These are phyloP conservation scores for Vanderwaltozyma yarrowii DNA, from an alignment of 805 yeast species.

Conservation along the genomic window DNA sequence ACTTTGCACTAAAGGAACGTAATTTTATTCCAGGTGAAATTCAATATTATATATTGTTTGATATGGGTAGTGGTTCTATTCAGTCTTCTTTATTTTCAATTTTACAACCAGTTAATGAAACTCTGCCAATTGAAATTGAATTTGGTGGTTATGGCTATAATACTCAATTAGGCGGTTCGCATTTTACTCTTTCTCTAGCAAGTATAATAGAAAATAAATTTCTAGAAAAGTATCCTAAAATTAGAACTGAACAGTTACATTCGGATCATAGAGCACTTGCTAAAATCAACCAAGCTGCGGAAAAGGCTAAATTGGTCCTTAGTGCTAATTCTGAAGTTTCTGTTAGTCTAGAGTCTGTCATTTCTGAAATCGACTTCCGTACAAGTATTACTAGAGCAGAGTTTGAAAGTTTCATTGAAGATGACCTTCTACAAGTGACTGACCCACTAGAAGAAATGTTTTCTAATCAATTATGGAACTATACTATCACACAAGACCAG, in stretches of 20 bases:
- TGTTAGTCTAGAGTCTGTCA: conserved; percentile 67
- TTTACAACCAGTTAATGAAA: conserved; percentile 33
- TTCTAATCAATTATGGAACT: conserved; percentile 23
- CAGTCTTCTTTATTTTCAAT: conserved; percentile 73
- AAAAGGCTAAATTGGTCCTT: conserved; percentile 74
- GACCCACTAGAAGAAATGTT: conserved; percentile 49
- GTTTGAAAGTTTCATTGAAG: conserved; percentile 43
- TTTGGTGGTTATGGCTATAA: conserved; percentile 67
- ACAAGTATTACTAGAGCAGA: conserved; percentile 64
- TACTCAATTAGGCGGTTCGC: conserved; percentile 63
- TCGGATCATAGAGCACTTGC: conserved; percentile 49
- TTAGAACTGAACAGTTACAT: conserved; percentile 32
- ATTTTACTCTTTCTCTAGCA: conserved; percentile 56
- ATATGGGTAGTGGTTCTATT: conserved; percentile 89
- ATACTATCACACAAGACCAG: conserved; percentile 27
- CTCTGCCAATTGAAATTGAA: conserved; percentile 38
- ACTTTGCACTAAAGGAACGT: conserved; percentile 42
- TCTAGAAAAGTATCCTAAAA: conserved; percentile 33
- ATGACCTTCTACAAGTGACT: conserved; percentile 33
- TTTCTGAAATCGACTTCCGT: conserved; percentile 65
- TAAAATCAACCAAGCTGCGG: conserved; percentile 71
- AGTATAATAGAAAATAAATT: conserved; percentile 53
- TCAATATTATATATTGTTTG: conserved; percentile 62
- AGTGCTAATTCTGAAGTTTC: conserved; percentile 80
- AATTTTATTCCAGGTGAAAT: conserved; percentile 27